phyloP scores from a whole-genome alignment of 108 stramenopile genomes.

The Fragilaria radians region DNA sequence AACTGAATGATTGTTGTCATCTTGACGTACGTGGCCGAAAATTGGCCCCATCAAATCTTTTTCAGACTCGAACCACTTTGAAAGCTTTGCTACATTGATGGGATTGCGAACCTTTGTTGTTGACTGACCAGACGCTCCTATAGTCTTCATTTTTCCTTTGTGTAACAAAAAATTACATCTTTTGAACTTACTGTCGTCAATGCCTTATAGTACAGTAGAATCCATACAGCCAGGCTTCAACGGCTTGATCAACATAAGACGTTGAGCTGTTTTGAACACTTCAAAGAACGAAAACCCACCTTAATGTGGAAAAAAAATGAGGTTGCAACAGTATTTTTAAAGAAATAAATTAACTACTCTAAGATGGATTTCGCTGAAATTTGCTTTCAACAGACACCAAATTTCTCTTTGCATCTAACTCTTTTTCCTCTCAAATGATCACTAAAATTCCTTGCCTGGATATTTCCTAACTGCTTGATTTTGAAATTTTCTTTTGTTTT shows the following conservation, averaged over 20 bases:
- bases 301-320: no score
- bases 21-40: constrained; percentile 1
- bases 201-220: not conserved
- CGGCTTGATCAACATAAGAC: not conserved
- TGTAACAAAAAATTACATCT: no score
- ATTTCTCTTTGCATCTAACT: no score
- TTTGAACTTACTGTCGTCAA: not conserved
- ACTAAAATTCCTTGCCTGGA: no score
- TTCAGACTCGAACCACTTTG: constrained; percentile 48
- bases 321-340: no score
- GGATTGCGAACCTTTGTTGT: constrained; percentile 57
- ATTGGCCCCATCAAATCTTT: constrained; percentile 1
- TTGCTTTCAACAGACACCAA: no score
- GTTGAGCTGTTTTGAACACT: not conserved
- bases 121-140: constrained; percentile 34
- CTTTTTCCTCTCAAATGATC: no score
- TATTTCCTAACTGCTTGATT: no score
- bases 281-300: no score
- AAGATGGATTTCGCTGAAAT: no score
- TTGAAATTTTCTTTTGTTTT: no score
- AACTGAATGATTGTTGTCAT: constrained; percentile 4
- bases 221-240: not conserved
- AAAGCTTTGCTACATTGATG: constrained; percentile 28
- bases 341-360: no score
- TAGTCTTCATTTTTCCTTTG: not conserved